These are phyloP conservation scores for Arachnomyces sp. DNA, from an alignment of 2,329 filamentous ascomycete genomes.

Conservation along the genomic window DNA sequence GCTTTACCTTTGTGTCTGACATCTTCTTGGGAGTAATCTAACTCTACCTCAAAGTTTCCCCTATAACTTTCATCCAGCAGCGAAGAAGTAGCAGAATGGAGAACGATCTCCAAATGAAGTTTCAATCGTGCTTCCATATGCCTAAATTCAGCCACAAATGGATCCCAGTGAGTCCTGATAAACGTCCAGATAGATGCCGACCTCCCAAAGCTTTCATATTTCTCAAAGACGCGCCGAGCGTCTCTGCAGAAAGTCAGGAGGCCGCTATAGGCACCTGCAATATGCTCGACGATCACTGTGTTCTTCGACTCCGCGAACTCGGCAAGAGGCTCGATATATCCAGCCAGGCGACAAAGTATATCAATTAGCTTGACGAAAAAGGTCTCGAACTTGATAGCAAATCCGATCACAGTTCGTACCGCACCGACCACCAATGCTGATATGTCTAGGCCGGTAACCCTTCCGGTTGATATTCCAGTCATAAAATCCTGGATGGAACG, in stretches of 20 bases:
- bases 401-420: conserved; percentile 1
- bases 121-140: neutral
- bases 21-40: neutral
- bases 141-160: conserved; percentile 1
- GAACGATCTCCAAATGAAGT: neutral
- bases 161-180: neutral
- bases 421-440: neutral
- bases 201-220: neutral
- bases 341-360: neutral
- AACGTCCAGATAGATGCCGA: neutral
- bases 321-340: neutral
- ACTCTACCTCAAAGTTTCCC: too few relatives aligned
- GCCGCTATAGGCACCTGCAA: neutral
- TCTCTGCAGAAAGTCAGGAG: conserved; percentile 1
- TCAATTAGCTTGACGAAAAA: conserved; percentile 1
- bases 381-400: neutral
- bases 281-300: neutral
- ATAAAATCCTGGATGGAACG: neutral
- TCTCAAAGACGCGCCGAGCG: neutral
- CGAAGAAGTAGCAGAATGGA: neutral
- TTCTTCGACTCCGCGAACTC: neutral
- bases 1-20: neutral
- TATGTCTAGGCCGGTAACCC: neutral
- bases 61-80: neutral
- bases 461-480: neutral